phyloP scores from a whole-genome alignment of 345 rosid species.

The Rhizophora mangle region DNA sequence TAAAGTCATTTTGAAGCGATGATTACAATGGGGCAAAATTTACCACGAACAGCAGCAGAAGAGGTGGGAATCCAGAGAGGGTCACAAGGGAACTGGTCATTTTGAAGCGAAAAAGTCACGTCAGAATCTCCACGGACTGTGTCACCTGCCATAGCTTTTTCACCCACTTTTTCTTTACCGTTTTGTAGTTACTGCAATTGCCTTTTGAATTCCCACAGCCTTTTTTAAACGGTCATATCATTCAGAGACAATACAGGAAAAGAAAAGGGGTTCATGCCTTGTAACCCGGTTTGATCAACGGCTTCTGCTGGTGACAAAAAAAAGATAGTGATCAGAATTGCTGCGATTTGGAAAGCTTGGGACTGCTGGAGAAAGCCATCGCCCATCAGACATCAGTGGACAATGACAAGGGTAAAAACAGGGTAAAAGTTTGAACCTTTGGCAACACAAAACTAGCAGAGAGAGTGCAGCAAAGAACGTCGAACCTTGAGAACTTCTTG shows the following conservation, averaged over 20 bases:
- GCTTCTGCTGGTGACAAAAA: neutral
- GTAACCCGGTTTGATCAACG: neutral
- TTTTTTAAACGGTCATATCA: neutral
- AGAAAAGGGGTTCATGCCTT: neutral
- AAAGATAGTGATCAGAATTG: slow-evolving; percentile 5
- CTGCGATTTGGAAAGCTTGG: slow-evolving; percentile 24
- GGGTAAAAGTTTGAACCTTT: neutral
- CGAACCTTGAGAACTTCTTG: slow-evolving; percentile 5
- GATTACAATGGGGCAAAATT: neutral
- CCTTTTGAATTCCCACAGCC: neutral
- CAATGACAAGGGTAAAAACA: neutral
- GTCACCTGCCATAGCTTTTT: slow-evolving; percentile 29
- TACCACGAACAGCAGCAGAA: slow-evolving; percentile 37
- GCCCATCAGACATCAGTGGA: slow-evolving; percentile 5
- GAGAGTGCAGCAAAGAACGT: neutral
- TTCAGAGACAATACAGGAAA: neutral
- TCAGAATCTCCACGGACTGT: slow-evolving; percentile 23
- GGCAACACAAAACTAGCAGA: neutral
- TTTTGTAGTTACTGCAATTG: neutral
- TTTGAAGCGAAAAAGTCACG: slow-evolving; percentile 25
- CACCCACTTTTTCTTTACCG: neutral
- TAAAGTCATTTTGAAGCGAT: too few species aligned
- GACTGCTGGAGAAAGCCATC: slow-evolving; percentile 7
- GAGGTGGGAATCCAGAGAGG: slow-evolving; percentile 41
- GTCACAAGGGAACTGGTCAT: slow-evolving; percentile 31